A percentile compares a stretch with the other conserved stretches of the same genome.
Evolutionary conservation across 352 stramenopile genomes (phyloP).

Genomic region (Stephanocyclus meneghinianus): DNA sequence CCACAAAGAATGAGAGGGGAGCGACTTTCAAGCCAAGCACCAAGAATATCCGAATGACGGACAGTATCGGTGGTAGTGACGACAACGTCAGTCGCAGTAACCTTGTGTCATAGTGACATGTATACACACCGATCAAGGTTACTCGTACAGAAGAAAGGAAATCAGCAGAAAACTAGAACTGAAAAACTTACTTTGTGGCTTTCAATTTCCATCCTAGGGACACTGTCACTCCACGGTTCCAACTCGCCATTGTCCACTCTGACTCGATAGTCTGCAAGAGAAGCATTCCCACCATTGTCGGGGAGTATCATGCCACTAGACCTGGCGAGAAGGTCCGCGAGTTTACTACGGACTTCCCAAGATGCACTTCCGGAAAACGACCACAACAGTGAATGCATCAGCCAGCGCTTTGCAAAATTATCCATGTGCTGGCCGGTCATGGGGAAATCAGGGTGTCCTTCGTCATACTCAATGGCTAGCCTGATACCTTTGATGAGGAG

Average conservation of each 20-base stretch:
- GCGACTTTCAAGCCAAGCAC: conserved; percentile 94
- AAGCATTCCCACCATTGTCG: conserved; percentile 65
- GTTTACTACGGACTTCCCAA: conserved; percentile 88
- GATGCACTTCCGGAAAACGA: conserved; percentile 97
- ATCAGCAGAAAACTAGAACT: not conserved
- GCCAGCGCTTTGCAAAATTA: conserved; percentile 94
- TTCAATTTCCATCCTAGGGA: conserved; percentile 97
- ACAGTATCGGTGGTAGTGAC: conserved; percentile 99
- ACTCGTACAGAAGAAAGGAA: not conserved
- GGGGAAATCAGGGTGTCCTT: conserved; percentile 96
- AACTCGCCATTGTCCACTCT: conserved; percentile 96
- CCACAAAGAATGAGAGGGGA: conserved; percentile 97
- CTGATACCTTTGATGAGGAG: conserved; percentile 92
- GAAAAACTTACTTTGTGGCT: conserved; percentile 82
- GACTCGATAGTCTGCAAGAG: conserved; percentile 94
- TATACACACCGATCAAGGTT: not conserved
- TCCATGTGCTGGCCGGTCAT: conserved; percentile 95
- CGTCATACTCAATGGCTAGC: conserved; percentile 97
- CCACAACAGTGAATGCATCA: conserved; percentile 98
- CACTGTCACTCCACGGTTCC: conserved; percentile 92
- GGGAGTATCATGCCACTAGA: conserved; percentile 88
- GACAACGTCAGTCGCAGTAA: conserved; percentile 96
- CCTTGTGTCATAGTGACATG: conserved; percentile 61
- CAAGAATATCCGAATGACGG: conserved; percentile 96
- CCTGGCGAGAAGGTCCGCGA: conserved; percentile 90